Evolutionary conservation across 495 filamentous ascomycete genomes (phyloP).

Genomic region (Aspergillus asperescens): DNA sequence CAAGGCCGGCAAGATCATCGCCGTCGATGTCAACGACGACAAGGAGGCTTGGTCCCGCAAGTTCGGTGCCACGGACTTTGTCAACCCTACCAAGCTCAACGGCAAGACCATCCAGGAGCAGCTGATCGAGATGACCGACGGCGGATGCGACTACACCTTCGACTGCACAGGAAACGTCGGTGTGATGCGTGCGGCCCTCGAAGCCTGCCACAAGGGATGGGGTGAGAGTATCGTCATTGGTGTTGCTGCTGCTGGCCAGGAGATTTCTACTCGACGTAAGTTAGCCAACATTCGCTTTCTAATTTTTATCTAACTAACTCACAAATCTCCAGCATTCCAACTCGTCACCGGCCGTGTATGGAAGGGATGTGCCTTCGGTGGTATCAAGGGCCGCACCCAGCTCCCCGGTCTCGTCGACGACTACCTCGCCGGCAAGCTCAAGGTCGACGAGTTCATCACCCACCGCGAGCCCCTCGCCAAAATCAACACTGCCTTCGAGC

Average conservation of each 20-base stretch:
- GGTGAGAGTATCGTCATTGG: conserved; percentile 97
- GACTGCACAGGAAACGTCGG: conserved; percentile 97
- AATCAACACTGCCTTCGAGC: conserved; percentile 86
- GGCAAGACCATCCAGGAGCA: conserved; percentile 77
- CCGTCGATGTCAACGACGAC: conserved; percentile 84
- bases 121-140: conserved; percentile 97
- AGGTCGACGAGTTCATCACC: conserved; percentile 99
- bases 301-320: conserved; percentile 6
- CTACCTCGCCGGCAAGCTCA: conserved; percentile 82
- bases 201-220: conserved; percentile 99
- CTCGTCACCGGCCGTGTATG: conserved; percentile 95
- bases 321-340: conserved; percentile 71
- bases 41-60: conserved; percentile 92
- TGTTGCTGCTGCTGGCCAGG: conserved; percentile 94
- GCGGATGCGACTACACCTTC: conserved; percentile 97
- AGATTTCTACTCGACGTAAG: conserved; percentile 93
- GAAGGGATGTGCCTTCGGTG: conserved; percentile 97
- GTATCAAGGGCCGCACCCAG: conserved; percentile 94
- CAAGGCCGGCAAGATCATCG: conserved; percentile 84
- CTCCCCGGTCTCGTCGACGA: conserved; percentile 83
- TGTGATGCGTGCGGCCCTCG: conserved; percentile 92
- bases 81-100: conserved; percentile 81
- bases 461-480: conserved; percentile 74
- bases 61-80: conserved; percentile 95
- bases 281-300: conserved; percentile 17